A percentile compares a stretch with the other conserved stretches of the same genome.
Conservation (phyloP, 2,329 filamentous ascomycete genomes). For the Colletotrichum sp. region DNA sequence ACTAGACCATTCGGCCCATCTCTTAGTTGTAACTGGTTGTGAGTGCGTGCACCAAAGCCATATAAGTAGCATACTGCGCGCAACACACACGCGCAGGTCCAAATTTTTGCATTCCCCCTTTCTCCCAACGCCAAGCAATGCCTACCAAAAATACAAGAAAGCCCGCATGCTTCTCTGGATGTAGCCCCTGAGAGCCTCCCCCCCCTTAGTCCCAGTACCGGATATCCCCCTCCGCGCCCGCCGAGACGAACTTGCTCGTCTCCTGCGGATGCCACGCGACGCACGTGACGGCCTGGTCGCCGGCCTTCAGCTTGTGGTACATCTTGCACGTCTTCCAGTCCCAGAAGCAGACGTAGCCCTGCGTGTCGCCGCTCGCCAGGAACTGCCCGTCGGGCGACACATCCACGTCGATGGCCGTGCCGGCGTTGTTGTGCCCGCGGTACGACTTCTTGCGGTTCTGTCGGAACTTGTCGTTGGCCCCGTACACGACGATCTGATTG, state of each 20-base stretch:
- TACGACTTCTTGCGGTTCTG: conserved; percentile 98
- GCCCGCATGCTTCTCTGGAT: neutral
- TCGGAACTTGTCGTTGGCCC: conserved; percentile 91
- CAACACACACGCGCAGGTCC: neutral
- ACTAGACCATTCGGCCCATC: neutral
- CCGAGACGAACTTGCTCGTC: conserved; percentile 90
- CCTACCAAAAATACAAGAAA: conserved; percentile 5
- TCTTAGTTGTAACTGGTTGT: neutral
- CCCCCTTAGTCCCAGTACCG: conserved; percentile 84
- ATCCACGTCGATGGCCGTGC: conserved; percentile 88
- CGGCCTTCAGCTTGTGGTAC: conserved; percentile 93
- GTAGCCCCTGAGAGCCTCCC: neutral
- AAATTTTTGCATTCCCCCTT: neutral
- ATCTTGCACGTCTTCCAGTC: conserved; percentile 99
- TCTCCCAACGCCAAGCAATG: conserved; percentile 22
- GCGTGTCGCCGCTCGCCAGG: conserved; percentile 84
- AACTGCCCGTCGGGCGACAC: conserved; percentile 93
- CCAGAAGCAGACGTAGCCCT: conserved; percentile 94
- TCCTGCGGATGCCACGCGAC: conserved; percentile 98
- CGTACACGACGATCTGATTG: conserved; percentile 97
- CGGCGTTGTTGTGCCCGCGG: conserved; percentile 93
- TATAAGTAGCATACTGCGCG: neutral
- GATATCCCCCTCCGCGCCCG: conserved; percentile 86
- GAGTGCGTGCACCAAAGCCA: neutral
- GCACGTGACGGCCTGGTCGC: conserved; percentile 82